Conservation (phyloP, 192 early-diverging fungal species). For the Rhizophagus clarus region DNA sequence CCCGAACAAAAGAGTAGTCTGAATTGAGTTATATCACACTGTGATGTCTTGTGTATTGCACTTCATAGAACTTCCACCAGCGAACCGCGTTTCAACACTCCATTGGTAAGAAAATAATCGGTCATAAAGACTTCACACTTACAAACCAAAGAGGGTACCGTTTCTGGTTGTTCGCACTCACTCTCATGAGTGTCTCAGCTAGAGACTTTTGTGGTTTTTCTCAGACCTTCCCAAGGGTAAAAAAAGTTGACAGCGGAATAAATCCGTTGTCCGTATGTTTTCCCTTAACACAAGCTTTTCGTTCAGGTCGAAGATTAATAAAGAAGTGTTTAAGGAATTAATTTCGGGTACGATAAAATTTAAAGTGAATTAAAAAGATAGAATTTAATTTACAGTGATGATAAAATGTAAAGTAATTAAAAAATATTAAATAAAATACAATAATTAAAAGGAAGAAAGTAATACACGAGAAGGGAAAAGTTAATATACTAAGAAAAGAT, state of each 20-base stretch:
- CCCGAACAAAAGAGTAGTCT: constrained; percentile 43
- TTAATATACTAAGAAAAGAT: neutral
- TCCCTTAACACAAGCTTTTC: constrained; percentile 40
- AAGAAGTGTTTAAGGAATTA: too few species aligned
- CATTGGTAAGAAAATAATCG: constrained; percentile 10
- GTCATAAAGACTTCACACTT: constrained; percentile 30
- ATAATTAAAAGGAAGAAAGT: neutral
- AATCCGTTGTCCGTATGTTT: constrained; percentile 36
- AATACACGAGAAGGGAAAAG: neutral
- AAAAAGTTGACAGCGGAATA: neutral
- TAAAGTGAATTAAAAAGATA: too few species aligned
- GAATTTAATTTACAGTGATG: too few species aligned
- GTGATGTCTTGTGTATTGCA: constrained; percentile 39
- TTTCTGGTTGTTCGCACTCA: constrained; percentile 31
- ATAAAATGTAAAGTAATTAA: neutral
- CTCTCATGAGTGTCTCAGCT: constrained; percentile 26
- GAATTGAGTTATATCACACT: constrained; percentile 40
- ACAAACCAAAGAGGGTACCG: constrained; percentile 26
- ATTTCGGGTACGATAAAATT: too few species aligned
- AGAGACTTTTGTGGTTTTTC: constrained; percentile 37
- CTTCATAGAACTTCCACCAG: constrained; percentile 39
- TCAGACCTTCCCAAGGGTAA: constrained; percentile 44
- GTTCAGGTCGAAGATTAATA: constrained; percentile 22
- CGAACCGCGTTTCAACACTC: constrained; percentile 31
- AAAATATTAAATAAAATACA: neutral